These are phyloP conservation scores for Pestalotiopsis sp. DNA, from an alignment of 2,329 filamentous ascomycete genomes.

Conservation along the genomic window DNA sequence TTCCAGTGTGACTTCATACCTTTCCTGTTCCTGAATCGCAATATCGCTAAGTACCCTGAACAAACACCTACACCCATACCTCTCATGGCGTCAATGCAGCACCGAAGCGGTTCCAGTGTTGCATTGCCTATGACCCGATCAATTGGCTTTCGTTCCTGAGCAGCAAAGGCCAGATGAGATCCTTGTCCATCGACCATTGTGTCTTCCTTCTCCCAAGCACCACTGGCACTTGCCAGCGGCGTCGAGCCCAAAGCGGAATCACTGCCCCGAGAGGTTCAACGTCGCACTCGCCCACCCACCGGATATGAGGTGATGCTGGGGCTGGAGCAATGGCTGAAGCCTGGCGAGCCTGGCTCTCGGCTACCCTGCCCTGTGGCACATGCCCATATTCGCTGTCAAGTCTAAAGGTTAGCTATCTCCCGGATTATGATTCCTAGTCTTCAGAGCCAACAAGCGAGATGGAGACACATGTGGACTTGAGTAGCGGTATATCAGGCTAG, in stretches of 20 bases:
- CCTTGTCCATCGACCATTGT: not conserved
- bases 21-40: slow-evolving; percentile 14
- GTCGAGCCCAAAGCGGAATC: not conserved
- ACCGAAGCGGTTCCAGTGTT: not conserved
- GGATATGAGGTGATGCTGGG: slow-evolving; percentile 6
- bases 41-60: not conserved
- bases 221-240: not conserved
- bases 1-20: slow-evolving; percentile 10
- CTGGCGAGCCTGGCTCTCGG: not conserved
- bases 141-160: slow-evolving; percentile 4
- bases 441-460: too few species aligned
- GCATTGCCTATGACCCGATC: slow-evolving; percentile 1
- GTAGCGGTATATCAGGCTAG: too few species aligned
- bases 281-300: slow-evolving; percentile 10
- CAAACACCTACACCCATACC: slow-evolving; percentile 1
- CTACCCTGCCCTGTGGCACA: not conserved
- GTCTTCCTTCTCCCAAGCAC: not conserved
- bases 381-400: not conserved
- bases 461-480: too few species aligned
- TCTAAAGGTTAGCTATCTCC: too few species aligned
- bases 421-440: too few species aligned
- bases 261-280: not conserved
- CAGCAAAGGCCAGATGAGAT: not conserved
- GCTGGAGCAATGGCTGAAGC: not conserved
- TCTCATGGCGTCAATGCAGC: not conserved